Evolutionary conservation across 2,329 filamentous ascomycete species (phyloP), one percentile per base, ranked within the genome.

Genomic region (Coniochaeta sp.): DNA sequence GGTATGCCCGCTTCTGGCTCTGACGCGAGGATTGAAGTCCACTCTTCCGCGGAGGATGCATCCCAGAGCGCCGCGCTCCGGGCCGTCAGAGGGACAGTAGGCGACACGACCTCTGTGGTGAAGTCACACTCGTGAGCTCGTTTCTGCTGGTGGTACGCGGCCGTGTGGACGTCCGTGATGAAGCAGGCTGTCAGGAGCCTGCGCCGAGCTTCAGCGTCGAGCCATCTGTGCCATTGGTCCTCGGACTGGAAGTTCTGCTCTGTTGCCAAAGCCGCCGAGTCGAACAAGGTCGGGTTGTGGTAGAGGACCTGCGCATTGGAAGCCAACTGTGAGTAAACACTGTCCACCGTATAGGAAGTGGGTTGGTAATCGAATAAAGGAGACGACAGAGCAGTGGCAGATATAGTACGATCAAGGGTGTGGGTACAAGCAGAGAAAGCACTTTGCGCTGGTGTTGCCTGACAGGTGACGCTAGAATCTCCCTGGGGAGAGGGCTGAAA

Each of bases 101-200:
- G 68, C 63, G 70, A 69, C 61, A 70, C 64, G 55, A 72, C 66
- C 60, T 69, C 61, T 61, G 62, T 67, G 36, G 68, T 67, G 55
- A 73, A 70, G 62, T 79, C 71, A 64, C 78, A 71, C 50, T 73
- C 73, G 34, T 70, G 67, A 28, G 71, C 70, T 40, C 72, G 71
- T 19, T 73, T 74, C 63, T 81, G 80, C 68, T 86, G 79, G 58
- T 81, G 76, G 65, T 82, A 85, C 63, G 79, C 73, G 63, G 81
- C 78, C 66, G 81, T 77, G 62, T 85, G 83, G 7, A 79, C 74
- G 67, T 86, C 83, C 60, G 83, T 72, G 59, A 84, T 70, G 69
- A 85, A 84, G 70, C 81, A 86, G 16, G 78, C 79, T 36, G 79
- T 74, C n/a, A 84, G 71, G 31, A 86, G 74, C 47, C 84, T 79